phyloP scores from a whole-genome alignment of 768 basidiomycete species.

The Lactarius pseudohatsudake region DNA sequence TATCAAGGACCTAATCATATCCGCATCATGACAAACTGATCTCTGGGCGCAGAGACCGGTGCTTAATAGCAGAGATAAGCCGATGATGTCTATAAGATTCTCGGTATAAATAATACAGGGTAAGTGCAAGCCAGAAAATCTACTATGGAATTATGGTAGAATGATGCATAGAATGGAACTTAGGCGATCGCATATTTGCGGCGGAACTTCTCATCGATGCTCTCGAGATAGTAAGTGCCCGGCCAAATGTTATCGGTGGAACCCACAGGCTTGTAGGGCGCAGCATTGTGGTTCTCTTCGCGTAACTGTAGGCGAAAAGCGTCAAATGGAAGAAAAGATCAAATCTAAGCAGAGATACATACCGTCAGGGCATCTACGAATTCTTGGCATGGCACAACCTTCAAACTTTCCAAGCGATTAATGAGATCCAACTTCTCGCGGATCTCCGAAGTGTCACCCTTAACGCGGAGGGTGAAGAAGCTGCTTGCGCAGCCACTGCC shows the following conservation, averaged over 20 bases:
- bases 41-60: background rate
- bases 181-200: slow-evolving; percentile 63
- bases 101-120: slow-evolving; percentile 20
- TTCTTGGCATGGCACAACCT: slow-evolving; percentile 88
- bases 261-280: slow-evolving; percentile 80
- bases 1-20: background rate
- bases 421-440: slow-evolving; percentile 78
- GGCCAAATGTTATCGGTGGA: slow-evolving; percentile 92
- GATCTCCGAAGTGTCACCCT: slow-evolving; percentile 85
- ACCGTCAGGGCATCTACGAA: slow-evolving; percentile 84
- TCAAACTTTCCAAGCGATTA: slow-evolving; percentile 76
- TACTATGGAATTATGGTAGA: slow-evolving; percentile 3
- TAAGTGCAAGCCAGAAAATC: slow-evolving; percentile 1
- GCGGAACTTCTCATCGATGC: slow-evolving; percentile 87
- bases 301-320: slow-evolving; percentile 54
- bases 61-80: background rate
- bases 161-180: background rate
- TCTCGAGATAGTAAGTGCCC: slow-evolving; percentile 89
- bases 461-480: slow-evolving; percentile 86
- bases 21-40: background rate
- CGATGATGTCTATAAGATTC: slow-evolving; percentile 18
- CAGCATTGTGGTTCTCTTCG: slow-evolving; percentile 94
- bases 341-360: slow-evolving; percentile 8
- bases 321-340: background rate
- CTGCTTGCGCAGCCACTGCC: slow-evolving; percentile 93